Percentiles rank a stretch among this genome's conserved stretches.
phyloP scores from a whole-genome alignment of 805 yeast genomes.

The Debaryomyces castellii region DNA sequence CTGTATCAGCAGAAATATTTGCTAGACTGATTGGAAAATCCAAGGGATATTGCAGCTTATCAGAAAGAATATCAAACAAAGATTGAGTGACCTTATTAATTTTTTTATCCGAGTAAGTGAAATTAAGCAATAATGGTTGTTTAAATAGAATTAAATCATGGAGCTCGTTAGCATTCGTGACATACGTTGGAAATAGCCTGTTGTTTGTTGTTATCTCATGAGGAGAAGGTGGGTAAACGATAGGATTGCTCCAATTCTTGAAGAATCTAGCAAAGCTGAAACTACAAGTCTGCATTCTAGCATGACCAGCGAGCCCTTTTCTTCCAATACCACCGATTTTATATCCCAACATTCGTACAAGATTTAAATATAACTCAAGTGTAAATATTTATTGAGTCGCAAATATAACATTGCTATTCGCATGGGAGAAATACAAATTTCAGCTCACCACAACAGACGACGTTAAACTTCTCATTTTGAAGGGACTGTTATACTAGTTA shows the following conservation, averaged over 20 bases:
- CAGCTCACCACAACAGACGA: no score
- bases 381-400: not conserved
- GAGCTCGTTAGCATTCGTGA: slow-evolving; percentile 59
- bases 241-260: slow-evolving; percentile 14
- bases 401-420: not conserved
- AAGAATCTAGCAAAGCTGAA: slow-evolving; percentile 3
- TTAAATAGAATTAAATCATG: slow-evolving; percentile 51
- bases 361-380: no score
- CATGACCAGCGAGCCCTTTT: not conserved
- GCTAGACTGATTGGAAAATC: slow-evolving; percentile 55
- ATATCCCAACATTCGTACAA: not conserved
- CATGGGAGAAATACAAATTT: not conserved
- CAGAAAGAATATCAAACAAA: slow-evolving; percentile 37
- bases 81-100: slow-evolving; percentile 64
- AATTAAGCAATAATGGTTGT: slow-evolving; percentile 68
- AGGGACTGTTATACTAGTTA: no score
- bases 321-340: not conserved
- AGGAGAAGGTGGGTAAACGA: slow-evolving; percentile 43
- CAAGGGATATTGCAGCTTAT: slow-evolving; percentile 32
- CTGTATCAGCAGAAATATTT: slow-evolving; percentile 69
- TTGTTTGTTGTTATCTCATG: slow-evolving; percentile 37
- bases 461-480: no score
- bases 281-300: not conserved
- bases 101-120: slow-evolving; percentile 60
- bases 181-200: slow-evolving; percentile 37